A percentile compares a stretch with the other conserved stretches of the same genome.
Conservation (phyloP, 306 rosid genomes). For the Quercus variabilis region DNA sequence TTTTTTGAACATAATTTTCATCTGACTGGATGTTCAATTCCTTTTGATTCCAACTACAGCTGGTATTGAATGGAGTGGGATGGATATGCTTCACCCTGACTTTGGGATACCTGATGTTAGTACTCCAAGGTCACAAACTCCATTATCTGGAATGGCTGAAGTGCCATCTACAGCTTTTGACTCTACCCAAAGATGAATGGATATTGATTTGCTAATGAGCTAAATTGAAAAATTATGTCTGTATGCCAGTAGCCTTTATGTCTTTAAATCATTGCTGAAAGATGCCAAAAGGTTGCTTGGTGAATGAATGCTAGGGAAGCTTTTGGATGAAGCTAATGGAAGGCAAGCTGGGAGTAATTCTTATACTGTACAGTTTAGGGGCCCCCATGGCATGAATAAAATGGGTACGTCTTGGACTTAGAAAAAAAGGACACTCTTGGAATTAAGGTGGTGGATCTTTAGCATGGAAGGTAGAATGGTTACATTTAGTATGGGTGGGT, state of each 20-base stretch:
- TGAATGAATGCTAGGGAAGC: constrained; percentile 24
- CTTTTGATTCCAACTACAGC: constrained; percentile 54
- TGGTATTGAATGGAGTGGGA: constrained; percentile 68
- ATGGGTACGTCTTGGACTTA: not conserved
- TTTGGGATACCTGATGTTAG: constrained; percentile 47
- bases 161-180: constrained; percentile 45
- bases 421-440: not conserved
- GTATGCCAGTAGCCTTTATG: constrained; percentile 23
- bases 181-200: constrained; percentile 45
- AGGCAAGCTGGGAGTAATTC: constrained; percentile 35
- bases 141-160: constrained; percentile 44
- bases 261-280: constrained; percentile 16
- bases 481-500: constrained; percentile 14
- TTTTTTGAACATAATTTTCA: not conserved
- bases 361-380: constrained; percentile 38
- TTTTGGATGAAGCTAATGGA: constrained; percentile 29
- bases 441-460: constrained; percentile 25
- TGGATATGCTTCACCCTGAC: constrained; percentile 70
- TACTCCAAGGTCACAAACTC: constrained; percentile 41
- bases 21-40: constrained; percentile 22
- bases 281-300: constrained; percentile 31
- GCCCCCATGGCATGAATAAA: constrained; percentile 34
- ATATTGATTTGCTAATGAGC: constrained; percentile 14
- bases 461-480: constrained; percentile 24
- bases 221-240: constrained; percentile 28